Percentiles rank a stretch among this genome's conserved stretches.
Evolutionary conservation across 768 basidiomycete species (phyloP).

Genomic region (Russula vinacea): DNA sequence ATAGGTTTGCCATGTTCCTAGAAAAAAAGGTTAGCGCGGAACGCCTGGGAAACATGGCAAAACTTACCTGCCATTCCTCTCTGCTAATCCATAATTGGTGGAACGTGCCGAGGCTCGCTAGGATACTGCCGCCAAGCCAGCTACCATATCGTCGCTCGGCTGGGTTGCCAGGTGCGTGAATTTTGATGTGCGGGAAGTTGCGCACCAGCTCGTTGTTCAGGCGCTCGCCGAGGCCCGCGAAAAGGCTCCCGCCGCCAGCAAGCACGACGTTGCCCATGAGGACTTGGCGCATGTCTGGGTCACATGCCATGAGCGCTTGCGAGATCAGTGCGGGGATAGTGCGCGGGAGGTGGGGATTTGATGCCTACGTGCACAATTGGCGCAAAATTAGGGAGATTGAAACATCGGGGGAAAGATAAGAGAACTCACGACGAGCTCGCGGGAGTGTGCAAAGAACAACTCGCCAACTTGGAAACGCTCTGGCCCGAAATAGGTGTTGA

Average conservation of each 20-base stretch:
- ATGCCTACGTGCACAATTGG: constrained; percentile 35
- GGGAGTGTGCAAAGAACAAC: constrained; percentile 77
- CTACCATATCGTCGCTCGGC: constrained; percentile 87
- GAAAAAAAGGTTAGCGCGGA: not conserved
- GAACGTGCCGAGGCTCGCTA: constrained; percentile 94
- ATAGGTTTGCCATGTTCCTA: constrained; percentile 83
- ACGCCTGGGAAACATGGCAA: not conserved
- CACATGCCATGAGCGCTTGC: constrained; percentile 77
- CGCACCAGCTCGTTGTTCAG: constrained; percentile 71
- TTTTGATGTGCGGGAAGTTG: constrained; percentile 81
- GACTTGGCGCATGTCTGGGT: constrained; percentile 86
- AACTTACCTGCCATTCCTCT: constrained; percentile 85
- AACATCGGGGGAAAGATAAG: not conserved
- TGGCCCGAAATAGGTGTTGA: constrained; percentile 73
- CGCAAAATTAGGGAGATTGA: not conserved
- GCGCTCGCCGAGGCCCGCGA: constrained; percentile 83
- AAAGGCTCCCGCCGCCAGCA: constrained; percentile 88
- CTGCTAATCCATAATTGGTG: constrained; percentile 95
- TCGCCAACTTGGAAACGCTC: constrained; percentile 87
- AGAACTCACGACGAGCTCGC: constrained; percentile 34
- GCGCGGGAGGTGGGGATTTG: constrained; percentile 69
- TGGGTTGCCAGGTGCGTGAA: constrained; percentile 88
- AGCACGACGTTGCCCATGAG: constrained; percentile 92
- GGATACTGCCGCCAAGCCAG: constrained; percentile 95
- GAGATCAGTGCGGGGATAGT: constrained; percentile 72